A percentile compares a stretch with the other conserved stretches of the same genome.
phyloP scores from a whole-genome alignment of 805 yeast species.

The Ogataea neopini region DNA sequence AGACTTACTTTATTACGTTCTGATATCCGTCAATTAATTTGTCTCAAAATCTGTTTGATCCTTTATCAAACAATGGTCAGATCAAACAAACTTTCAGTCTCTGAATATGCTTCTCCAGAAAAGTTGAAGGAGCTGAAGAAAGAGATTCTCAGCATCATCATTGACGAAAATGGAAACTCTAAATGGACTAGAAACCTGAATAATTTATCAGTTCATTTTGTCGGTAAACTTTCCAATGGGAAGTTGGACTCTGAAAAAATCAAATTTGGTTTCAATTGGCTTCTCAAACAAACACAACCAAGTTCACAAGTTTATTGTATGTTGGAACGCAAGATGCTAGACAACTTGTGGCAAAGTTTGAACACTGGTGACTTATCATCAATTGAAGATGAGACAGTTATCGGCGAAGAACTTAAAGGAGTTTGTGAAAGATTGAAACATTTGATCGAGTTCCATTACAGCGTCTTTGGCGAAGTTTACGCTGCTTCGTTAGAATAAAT shows the following conservation, averaged over 20 bases:
- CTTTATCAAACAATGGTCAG: slow-evolving; percentile 67
- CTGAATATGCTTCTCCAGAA: slow-evolving; percentile 39
- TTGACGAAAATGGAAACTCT: slow-evolving; percentile 82
- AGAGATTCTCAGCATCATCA: slow-evolving; percentile 75
- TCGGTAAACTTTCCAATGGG: slow-evolving; percentile 36
- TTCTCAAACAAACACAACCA: slow-evolving; percentile 85
- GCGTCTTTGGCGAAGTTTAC: slow-evolving; percentile 76
- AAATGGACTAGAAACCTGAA: slow-evolving; percentile 87
- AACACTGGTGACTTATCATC: slow-evolving; percentile 10
- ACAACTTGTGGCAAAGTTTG: slow-evolving; percentile 38
- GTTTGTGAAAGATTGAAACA: slow-evolving; percentile 63
- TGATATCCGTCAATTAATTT: slow-evolving; percentile 81
- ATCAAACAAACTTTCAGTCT: slow-evolving; percentile 34
- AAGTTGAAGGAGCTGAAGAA: slow-evolving; percentile 54
- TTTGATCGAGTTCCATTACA: slow-evolving; percentile 77
- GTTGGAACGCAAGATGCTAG: slow-evolving; percentile 65
- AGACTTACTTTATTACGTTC: slow-evolving; percentile 77
- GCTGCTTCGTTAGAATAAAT: slow-evolving; percentile 17
- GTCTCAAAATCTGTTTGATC: slow-evolving; percentile 71
- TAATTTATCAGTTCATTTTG: slow-evolving; percentile 68
- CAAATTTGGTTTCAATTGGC: slow-evolving; percentile 74
- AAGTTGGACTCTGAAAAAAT: slow-evolving; percentile 43
- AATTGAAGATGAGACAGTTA: slow-evolving; percentile 29
- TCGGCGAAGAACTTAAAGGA: slow-evolving; percentile 54
- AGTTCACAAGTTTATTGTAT: slow-evolving; percentile 71